These are phyloP conservation scores for Fusarium sp. DNA, from an alignment of 2,329 filamentous ascomycete species.

Conservation along the genomic window DNA sequence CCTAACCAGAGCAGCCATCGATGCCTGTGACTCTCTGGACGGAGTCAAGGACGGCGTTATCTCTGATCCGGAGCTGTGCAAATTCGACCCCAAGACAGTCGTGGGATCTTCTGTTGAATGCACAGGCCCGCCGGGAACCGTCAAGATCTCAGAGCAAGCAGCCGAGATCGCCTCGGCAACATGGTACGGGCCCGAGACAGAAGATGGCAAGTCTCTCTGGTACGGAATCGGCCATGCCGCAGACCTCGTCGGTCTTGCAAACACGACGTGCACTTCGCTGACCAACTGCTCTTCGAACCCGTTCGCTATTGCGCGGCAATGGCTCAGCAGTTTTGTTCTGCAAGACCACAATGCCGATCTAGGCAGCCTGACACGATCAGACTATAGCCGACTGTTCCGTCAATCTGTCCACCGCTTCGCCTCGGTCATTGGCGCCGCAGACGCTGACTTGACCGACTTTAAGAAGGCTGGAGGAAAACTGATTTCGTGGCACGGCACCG, in stretches of 20 bases:
- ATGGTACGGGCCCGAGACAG: conserved; percentile 18
- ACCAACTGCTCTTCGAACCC: conserved; percentile 10
- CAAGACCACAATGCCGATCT: not conserved
- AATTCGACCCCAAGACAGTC: conserved; percentile 34
- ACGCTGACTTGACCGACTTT: conserved; percentile 27
- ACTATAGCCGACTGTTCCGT: conserved; percentile 18
- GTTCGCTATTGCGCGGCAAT: conserved; percentile 9
- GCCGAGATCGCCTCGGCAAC: conserved; percentile 7
- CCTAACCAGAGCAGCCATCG: conserved; percentile 49
- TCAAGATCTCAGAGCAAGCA: conserved; percentile 12
- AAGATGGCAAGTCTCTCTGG: conserved; percentile 25
- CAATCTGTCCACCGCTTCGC: conserved; percentile 26
- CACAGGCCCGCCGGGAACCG: not conserved
- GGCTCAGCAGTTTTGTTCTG: conserved; percentile 14
- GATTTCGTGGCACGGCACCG: conserved; percentile 32
- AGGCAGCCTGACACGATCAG: not conserved
- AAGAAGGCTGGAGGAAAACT: conserved; percentile 29
- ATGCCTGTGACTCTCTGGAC: conserved; percentile 42
- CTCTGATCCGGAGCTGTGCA: conserved; percentile 22
- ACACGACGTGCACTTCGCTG: conserved; percentile 5
- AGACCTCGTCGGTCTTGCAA: conserved; percentile 2
- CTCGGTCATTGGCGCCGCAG: conserved; percentile 26
- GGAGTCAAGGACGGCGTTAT: conserved; percentile 41
- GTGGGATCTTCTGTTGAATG: conserved; percentile 31
- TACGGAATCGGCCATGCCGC: conserved; percentile 18